Conservation (phyloP, 805 yeast genomes). For the Saccharomycopsis capsularis region DNA sequence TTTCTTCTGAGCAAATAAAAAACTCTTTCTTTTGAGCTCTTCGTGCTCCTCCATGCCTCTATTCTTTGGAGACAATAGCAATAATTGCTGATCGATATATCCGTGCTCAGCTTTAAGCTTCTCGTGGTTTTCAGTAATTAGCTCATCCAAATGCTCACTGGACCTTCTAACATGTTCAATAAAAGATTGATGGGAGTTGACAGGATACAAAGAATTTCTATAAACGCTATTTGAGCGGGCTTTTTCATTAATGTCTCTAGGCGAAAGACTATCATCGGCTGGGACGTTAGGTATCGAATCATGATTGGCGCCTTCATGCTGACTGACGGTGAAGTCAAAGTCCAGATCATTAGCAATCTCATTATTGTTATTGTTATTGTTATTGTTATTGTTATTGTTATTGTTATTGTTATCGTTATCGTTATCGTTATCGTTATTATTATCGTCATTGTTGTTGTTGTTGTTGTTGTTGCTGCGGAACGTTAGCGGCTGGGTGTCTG, state of each 20-base stretch:
- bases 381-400: neutral
- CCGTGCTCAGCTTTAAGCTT: conserved; percentile 12
- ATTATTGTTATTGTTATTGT: neutral
- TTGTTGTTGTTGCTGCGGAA: neutral
- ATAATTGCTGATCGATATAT: conserved; percentile 12
- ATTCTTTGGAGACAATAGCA: conserved; percentile 15
- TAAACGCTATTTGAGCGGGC: neutral
- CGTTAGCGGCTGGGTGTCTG: neutral
- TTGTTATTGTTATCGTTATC: neutral
- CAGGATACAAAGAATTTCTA: neutral
- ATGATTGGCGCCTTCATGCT: neutral
- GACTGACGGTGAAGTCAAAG: neutral
- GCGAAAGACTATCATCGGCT: neutral
- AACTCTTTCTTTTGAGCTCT: conserved; percentile 11
- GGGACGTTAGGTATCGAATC: neutral
- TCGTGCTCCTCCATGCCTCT: conserved; percentile 12
- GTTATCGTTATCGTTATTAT: neutral
- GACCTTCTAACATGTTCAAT: conserved; percentile 5
- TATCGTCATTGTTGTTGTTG: neutral
- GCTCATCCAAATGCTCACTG: conserved; percentile 4
- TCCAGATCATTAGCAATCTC: neutral
- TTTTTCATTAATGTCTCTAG: neutral
- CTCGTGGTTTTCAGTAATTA: conserved; percentile 11
- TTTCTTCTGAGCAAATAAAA: conserved; percentile 1
- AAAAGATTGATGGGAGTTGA: neutral